Percentiles rank a stretch among this genome's conserved stretches.
Conservation (phyloP, 2,329 filamentous ascomycete genomes). For the Aspergillus caelatus region DNA sequence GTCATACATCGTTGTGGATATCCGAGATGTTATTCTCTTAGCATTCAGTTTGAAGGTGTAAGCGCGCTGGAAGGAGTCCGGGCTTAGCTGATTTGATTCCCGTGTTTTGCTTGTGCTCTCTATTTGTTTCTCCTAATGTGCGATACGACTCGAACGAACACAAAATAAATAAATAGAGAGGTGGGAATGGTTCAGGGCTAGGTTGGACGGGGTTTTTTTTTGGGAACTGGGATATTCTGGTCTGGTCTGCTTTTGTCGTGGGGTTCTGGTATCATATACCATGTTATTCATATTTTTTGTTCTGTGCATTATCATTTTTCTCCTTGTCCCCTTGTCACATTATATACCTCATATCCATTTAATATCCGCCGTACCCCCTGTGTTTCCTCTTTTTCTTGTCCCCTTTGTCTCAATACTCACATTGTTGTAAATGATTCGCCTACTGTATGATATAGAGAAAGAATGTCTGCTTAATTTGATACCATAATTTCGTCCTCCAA, state of each 20-base stretch:
- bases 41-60: conserved; percentile 23
- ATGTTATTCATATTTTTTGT: conserved; percentile 8
- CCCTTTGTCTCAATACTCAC: not conserved
- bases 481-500: not conserved
- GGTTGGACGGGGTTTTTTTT: conserved; percentile 21
- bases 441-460: conserved; percentile 5
- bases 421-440: conserved; percentile 10
- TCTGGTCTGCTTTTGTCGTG: conserved; percentile 17
- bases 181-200: conserved; percentile 27
- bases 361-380: not conserved
- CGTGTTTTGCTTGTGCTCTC: conserved; percentile 16
- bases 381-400: not conserved
- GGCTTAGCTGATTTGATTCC: conserved; percentile 24
- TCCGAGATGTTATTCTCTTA: conserved; percentile 25
- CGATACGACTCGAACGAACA: conserved; percentile 29
- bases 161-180: conserved; percentile 27
- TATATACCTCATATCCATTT: conserved; percentile 7
- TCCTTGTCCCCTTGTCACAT: not conserved
- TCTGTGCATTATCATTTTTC: conserved; percentile 5
- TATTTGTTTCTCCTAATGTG: conserved; percentile 20
- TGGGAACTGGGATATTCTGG: conserved; percentile 20
- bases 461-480: not conserved
- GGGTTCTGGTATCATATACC: conserved; percentile 7
- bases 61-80: conserved; percentile 30
- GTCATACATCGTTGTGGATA: conserved; percentile 20